Evolutionary conservation across 225 moss, liverwort and hornwort species (phyloP), one percentile per base, ranked within the genome.

Genomic region (Polytrichum commune): DNA sequence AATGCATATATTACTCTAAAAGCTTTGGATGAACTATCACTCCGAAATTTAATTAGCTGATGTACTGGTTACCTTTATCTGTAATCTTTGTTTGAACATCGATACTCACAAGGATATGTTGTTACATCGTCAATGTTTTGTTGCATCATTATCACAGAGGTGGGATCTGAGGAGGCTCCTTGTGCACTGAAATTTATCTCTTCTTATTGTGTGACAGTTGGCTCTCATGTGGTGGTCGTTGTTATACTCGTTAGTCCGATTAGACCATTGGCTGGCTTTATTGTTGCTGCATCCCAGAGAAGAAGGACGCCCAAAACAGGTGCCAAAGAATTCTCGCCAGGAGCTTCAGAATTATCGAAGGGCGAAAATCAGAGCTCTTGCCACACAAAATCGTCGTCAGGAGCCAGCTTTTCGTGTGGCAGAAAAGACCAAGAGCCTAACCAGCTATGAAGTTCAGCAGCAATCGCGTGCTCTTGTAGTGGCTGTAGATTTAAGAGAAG

Each of bases 161-260:
- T 46, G 46, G 46, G 46, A 46, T 46, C 46, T 46, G 46, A 29
- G 23, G 19, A 30, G 33, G 8, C 35, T 18, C 35, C 25, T 25
- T 53, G 5, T 68, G 67, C 6, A 24, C 25, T 54, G 4, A 54
- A 13, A 46, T 46, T 46, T 13, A 13, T 46, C 16, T 46, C 19
- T 13, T 8, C 35, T 46, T 30, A 20, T 29, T 62, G 68, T 60
- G 65, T 76, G 85, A 65, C 82, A 78, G 77, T 56, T 85, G n/a
- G 75, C 67, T 28, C 73, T 84, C 63, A 63, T 27, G 30, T 88
- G 84, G 88, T 62, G 62, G 71, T 80, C 84, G 7, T 29, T 82
- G 73, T 82, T 80, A 38, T 79, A 74, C 22, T 73, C 82, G 18
- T 73, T 82, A 20, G 23, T 82, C 46, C 73, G 53, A 28, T 30